Base-by-base conservation (phyloP, 2,329 filamentous ascomycete species). In the Phialophora expanda region DNA sequence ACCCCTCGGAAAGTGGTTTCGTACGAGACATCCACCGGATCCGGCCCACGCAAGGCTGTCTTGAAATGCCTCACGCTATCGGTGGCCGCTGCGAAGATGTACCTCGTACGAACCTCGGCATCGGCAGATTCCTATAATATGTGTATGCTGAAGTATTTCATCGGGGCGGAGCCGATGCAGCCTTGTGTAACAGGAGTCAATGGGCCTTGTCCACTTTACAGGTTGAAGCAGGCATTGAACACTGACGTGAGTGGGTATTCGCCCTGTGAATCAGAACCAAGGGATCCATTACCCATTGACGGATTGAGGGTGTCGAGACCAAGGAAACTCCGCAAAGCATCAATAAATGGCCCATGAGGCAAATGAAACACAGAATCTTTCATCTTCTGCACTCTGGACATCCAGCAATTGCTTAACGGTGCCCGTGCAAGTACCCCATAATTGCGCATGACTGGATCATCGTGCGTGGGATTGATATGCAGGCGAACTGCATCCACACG, bases 101-200 rank as follows among this genome's bases (percentile, higher is more conserved):
- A 59, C 38, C n/a, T n/a, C n/a, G n/a, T n/a, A n/a, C n/a, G 38
- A 20, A 32, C 56, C 56, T 58, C 56, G 56, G 56, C 56, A 58
- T 8, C 17, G 20, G 12, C 3, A 51, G 22, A 14, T 24, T 8
- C 38, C 38, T 11, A 51, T 51, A 3, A 51, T 26, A 26, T 44
- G 14, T 26, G 14, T 22, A 51, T 26, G 48, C 22, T 26, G 11
- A 26, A 51, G 9, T 8, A 8, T 44, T 44, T n/a, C 6, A 20
- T 44, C 20, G 38, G 14, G 38, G 17, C 17, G 17, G 38, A 44
- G 17, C 17, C 8, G 38, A 44, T 44, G 38, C 17, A 44, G 38
- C 38, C 38, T 44, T 20, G 14, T 44, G 38, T 7, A n/a, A 44
- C 38, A 44, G 38, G 38, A 7, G 38, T 44, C 17, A 17, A 44